Conservation (phyloP, 768 basidiomycete species). For the Suillus subaureus region DNA sequence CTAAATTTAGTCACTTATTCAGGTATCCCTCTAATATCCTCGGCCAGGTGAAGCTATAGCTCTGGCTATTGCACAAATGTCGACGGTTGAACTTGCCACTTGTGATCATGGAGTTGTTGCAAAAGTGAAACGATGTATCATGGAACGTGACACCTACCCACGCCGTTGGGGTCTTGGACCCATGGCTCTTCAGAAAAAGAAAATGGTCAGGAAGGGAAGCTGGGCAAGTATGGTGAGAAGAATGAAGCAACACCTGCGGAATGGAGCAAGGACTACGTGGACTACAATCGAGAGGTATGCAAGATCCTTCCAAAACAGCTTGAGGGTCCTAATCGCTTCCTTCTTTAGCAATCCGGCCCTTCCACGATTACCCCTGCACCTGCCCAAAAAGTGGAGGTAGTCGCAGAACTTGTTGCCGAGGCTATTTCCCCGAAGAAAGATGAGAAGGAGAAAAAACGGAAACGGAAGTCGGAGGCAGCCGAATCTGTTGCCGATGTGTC, state of each 20-base stretch:
- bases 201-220: slow-evolving; percentile 95
- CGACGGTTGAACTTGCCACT: slow-evolving; percentile 95
- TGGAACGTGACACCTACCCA: slow-evolving; percentile 99
- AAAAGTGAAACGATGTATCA: slow-evolving; percentile 98
- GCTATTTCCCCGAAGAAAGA: slow-evolving; percentile 42
- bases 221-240: slow-evolving; percentile 93
- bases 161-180: slow-evolving; percentile 99
- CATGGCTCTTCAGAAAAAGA: slow-evolving; percentile 95
- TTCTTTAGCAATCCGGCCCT: slow-evolving; percentile 41
- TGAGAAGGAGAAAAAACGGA: slow-evolving; percentile 84
- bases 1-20: neutral
- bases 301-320: slow-evolving; percentile 20
- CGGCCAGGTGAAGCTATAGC: slow-evolving; percentile 86
- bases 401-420: slow-evolving; percentile 36
- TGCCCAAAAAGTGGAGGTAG: slow-evolving; percentile 22
- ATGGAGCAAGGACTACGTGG: slow-evolving; percentile 93
- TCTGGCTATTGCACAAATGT: slow-evolving; percentile 95
- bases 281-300: slow-evolving; percentile 76
- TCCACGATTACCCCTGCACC: slow-evolving; percentile 30
- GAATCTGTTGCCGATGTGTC: slow-evolving; percentile 46
- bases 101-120: slow-evolving; percentile 99
- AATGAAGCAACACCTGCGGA: slow-evolving; percentile 84
- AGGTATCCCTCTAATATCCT: slow-evolving; percentile 8
- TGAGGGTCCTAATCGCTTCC: slow-evolving; percentile 19
- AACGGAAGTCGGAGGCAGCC: slow-evolving; percentile 68